phyloP scores from a whole-genome alignment of 805 yeast genomes.

The Metschnikowia proteae region DNA sequence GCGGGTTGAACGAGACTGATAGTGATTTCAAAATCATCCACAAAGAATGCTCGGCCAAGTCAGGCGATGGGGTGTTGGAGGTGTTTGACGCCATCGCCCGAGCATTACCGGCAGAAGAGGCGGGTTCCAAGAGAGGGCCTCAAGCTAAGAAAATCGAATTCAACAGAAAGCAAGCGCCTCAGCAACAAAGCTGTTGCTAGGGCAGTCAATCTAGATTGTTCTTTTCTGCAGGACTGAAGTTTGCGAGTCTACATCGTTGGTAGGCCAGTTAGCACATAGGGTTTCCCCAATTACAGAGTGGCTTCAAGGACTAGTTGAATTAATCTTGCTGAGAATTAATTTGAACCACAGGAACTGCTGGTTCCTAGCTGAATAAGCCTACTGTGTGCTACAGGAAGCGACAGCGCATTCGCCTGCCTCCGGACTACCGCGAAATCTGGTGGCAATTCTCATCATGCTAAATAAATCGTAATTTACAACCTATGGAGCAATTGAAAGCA shows the following conservation, averaged over 20 bases:
- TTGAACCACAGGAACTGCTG: not conserved
- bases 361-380: not conserved
- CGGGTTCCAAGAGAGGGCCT: constrained; percentile 13
- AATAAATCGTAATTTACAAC: not conserved
- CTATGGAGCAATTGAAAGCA: not conserved
- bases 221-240: not conserved
- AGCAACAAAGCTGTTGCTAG: constrained; percentile 18
- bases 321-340: not conserved
- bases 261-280: not conserved
- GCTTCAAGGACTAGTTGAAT: not conserved
- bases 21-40: constrained; percentile 24
- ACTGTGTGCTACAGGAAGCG: not conserved
- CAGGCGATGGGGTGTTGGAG: constrained; percentile 43
- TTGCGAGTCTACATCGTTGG: not conserved
- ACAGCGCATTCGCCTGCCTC: not conserved
- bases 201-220: not conserved
- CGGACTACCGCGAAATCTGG: not conserved
- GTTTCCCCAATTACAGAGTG: too few species aligned
- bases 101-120: constrained; percentile 42
- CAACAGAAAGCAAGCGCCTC: constrained; percentile 13
- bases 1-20: constrained; percentile 16
- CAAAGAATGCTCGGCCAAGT: constrained; percentile 43
- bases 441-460: constrained; percentile 1
- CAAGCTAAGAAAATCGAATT: constrained; percentile 17
- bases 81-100: constrained; percentile 37